These are phyloP conservation scores for Cyberlindnera maritima DNA, from an alignment of 805 yeast genomes.

Conservation along the genomic window DNA sequence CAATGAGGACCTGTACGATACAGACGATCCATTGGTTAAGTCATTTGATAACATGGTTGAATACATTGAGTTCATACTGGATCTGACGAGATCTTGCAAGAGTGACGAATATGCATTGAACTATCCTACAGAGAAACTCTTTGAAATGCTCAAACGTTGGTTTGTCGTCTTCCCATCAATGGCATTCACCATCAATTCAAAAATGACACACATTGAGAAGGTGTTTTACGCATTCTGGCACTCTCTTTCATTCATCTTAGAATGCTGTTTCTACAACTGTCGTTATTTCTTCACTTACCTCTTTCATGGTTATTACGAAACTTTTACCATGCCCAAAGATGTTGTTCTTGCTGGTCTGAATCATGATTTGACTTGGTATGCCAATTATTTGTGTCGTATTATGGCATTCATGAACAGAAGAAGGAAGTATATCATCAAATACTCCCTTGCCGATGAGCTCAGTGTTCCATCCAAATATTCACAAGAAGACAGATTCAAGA, in stretches of 20 bases:
- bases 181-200: slow-evolving; percentile 14
- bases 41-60: slow-evolving; percentile 11
- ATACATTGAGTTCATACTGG: slow-evolving; percentile 8
- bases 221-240: slow-evolving; percentile 22
- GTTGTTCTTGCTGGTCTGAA: slow-evolving; percentile 9
- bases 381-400: slow-evolving; percentile 22
- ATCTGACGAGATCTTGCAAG: slow-evolving; percentile 9
- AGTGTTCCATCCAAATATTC: slow-evolving; percentile 17
- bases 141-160: slow-evolving; percentile 17
- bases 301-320: slow-evolving; percentile 21
- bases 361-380: slow-evolving; percentile 11
- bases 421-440: slow-evolving; percentile 17
- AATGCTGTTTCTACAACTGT: slow-evolving; percentile 15
- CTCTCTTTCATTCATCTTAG: slow-evolving; percentile 16
- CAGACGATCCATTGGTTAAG: slow-evolving; percentile 6
- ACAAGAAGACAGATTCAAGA: slow-evolving; percentile 16
- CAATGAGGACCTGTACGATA: slow-evolving; percentile 6
- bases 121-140: slow-evolving; percentile 21
- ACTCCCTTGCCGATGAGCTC: slow-evolving; percentile 19
- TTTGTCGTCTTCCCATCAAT: slow-evolving; percentile 18
- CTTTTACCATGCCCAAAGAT: slow-evolving; percentile 14
- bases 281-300: slow-evolving; percentile 23
- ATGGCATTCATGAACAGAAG: slow-evolving; percentile 23
- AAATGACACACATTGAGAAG: slow-evolving; percentile 10
- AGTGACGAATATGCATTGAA: slow-evolving; percentile 14